Percentiles rank a stretch among this genome's conserved stretches.
phyloP scores from a whole-genome alignment of 2,329 filamentous ascomycete species.

The Acrocalymma vagum region DNA sequence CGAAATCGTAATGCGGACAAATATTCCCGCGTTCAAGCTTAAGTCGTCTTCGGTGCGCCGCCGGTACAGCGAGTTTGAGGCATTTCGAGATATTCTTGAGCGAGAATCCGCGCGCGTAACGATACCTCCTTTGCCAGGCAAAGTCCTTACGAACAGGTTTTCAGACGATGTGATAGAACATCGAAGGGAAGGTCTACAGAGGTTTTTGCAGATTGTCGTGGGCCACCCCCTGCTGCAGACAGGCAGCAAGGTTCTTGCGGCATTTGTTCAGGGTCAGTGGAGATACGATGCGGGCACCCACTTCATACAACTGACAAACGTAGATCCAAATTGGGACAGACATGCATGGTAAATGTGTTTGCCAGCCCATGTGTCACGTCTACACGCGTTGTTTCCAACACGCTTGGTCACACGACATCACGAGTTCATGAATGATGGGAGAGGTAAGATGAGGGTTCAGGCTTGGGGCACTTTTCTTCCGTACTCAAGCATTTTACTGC shows the following conservation, averaged over 20 bases:
- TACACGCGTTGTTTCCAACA: slow-evolving; percentile 1
- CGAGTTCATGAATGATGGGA: slow-evolving; percentile 18
- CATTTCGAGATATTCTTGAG: slow-evolving; percentile 98
- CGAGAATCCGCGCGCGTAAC: slow-evolving; percentile 92
- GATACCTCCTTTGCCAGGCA: slow-evolving; percentile 93
- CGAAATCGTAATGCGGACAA: slow-evolving; percentile 96
- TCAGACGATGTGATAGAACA: slow-evolving; percentile 98
- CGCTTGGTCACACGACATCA: slow-evolving; percentile 21
- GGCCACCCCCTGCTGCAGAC: slow-evolving; percentile 97
- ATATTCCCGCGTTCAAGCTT: slow-evolving; percentile 98
- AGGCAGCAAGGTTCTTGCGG: slow-evolving; percentile 93
- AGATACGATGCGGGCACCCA: neutral
- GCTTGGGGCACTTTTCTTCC: slow-evolving; percentile 1
- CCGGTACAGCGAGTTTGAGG: slow-evolving; percentile 97
- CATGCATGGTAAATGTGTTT: slow-evolving; percentile 44
- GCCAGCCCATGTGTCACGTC: neutral
- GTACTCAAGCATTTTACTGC: slow-evolving; percentile 24
- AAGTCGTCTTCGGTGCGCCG: slow-evolving; percentile 84
- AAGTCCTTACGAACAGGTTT: slow-evolving; percentile 98
- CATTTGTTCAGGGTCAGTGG: slow-evolving; percentile 90
- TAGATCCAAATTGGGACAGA: slow-evolving; percentile 86
- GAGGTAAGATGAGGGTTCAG: slow-evolving; percentile 2
- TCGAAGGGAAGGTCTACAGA: slow-evolving; percentile 86
- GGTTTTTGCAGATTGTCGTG: slow-evolving; percentile 97
- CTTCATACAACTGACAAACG: slow-evolving; percentile 19